Conservation (phyloP, 257 asterid genomes). For the Cordia subcordata region DNA sequence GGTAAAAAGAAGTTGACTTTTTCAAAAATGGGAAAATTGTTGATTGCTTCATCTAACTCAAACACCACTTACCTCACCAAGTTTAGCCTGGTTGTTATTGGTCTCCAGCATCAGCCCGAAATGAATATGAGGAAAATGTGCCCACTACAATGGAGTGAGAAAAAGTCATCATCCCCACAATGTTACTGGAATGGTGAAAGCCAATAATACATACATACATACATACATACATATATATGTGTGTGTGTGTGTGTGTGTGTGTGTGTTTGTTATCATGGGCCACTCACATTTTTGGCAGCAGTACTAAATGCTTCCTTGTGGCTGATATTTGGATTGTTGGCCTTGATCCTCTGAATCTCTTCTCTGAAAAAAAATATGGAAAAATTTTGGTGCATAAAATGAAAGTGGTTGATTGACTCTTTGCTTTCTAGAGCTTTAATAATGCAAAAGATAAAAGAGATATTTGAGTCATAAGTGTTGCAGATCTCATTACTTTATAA, state of each 20-base stretch:
- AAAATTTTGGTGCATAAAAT: background rate
- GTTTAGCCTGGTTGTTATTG: slow-evolving; percentile 42
- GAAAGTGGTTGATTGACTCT: background rate
- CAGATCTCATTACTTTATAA: slow-evolving; percentile 56
- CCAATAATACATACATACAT: background rate
- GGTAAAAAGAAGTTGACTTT: too few species aligned
- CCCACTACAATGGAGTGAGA: slow-evolving; percentile 52
- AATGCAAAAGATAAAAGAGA: slow-evolving; percentile 1
- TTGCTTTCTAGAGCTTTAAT: background rate
- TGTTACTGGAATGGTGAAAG: background rate
- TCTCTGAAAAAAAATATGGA: slow-evolving; percentile 40
- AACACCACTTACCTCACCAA: slow-evolving; percentile 30
- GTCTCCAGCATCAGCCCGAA: slow-evolving; percentile 87
- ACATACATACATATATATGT: background rate
- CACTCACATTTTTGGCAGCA: slow-evolving; percentile 84
- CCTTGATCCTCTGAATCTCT: slow-evolving; percentile 88
- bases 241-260: background rate
- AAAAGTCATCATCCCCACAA: slow-evolving; percentile 6
- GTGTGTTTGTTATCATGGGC: background rate
- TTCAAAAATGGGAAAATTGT: background rate
- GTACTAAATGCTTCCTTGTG: slow-evolving; percentile 94
- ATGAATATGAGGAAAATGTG: slow-evolving; percentile 93
- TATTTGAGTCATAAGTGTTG: slow-evolving; percentile 3
- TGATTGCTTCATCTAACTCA: background rate
- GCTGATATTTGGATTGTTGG: slow-evolving; percentile 77